phyloP scores from a whole-genome alignment of 352 stramenopile genomes.

The Pythium dissotocum region DNA sequence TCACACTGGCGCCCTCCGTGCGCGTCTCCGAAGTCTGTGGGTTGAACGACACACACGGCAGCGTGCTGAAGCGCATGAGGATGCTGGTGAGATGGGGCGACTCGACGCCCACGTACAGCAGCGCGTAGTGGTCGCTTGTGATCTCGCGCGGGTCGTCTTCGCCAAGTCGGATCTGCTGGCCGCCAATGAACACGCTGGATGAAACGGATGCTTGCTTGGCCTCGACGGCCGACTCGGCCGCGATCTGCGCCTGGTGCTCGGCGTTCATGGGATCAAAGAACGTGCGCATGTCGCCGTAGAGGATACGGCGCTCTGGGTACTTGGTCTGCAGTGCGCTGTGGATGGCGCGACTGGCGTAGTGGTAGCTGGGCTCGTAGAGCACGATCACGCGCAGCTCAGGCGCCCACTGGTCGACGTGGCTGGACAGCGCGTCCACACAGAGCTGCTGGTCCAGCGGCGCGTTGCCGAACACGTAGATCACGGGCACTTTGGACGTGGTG shows the following conservation, averaged over 20 bases:
- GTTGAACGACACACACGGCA: conserved; percentile 78
- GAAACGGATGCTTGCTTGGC: neutral
- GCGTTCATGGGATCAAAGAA: conserved; percentile 62
- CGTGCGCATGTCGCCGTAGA: conserved; percentile 66
- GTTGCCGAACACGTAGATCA: conserved; percentile 92
- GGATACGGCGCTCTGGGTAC: conserved; percentile 42
- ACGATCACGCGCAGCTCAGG: conserved; percentile 72
- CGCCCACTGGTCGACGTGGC: conserved; percentile 32
- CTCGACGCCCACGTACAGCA: conserved; percentile 80
- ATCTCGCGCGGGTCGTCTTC: conserved; percentile 30
- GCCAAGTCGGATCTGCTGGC: conserved; percentile 51
- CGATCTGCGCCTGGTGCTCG: conserved; percentile 16
- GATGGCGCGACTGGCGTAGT: conserved; percentile 71
- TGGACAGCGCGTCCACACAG: conserved; percentile 48
- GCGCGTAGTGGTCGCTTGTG: conserved; percentile 36
- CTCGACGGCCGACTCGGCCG: conserved; percentile 1
- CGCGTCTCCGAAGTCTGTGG: conserved; percentile 43
- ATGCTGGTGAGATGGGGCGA: conserved; percentile 83
- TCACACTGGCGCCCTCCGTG: conserved; percentile 62
- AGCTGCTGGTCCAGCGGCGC: conserved; percentile 57
- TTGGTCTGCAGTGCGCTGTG: conserved; percentile 41
- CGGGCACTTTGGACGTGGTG: conserved; percentile 77
- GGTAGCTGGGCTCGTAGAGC: conserved; percentile 91
- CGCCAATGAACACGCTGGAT: conserved; percentile 44
- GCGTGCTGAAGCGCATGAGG: conserved; percentile 67